These are phyloP conservation scores for Penicillium manginii DNA, from an alignment of 495 filamentous ascomycete genomes.

Conservation along the genomic window DNA sequence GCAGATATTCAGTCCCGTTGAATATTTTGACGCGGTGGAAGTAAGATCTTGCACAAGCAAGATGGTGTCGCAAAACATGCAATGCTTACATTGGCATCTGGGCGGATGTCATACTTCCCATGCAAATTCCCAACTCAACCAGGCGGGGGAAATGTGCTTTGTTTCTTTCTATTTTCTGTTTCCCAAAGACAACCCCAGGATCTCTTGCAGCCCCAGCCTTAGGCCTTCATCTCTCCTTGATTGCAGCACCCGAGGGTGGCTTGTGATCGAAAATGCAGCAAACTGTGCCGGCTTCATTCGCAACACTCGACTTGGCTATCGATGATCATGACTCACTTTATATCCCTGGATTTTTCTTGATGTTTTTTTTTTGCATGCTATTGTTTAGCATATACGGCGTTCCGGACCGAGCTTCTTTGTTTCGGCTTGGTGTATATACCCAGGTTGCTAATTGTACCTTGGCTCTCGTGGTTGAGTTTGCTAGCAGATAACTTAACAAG, in stretches of 20 bases:
- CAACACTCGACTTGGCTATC: background rate
- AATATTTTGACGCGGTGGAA: background rate
- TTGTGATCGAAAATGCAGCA: background rate
- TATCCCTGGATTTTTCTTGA: conserved; percentile 7
- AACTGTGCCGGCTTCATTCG: background rate
- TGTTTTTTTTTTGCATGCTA: conserved; percentile 9
- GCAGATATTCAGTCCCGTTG: background rate
- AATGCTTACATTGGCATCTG: background rate
- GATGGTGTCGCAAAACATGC: background rate
- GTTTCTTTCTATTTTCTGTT: background rate
- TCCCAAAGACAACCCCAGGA: background rate
- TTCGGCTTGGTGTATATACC: conserved; percentile 33
- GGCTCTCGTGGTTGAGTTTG: conserved; percentile 22
- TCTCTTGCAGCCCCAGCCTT: background rate
- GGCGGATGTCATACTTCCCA: background rate
- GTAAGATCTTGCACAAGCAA: no score
- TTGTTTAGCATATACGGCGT: conserved; percentile 21
- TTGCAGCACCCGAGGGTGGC: background rate
- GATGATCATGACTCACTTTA: conserved; percentile 17
- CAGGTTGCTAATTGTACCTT: conserved; percentile 19
- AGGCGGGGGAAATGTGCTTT: background rate
- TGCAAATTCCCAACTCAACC: background rate
- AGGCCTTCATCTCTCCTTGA: background rate
- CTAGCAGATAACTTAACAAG: conserved; percentile 15
- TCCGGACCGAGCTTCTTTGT: conserved; percentile 13